Conservation (phyloP, 176 grass and related monocot genomes). For the Luzula sylvatica region DNA sequence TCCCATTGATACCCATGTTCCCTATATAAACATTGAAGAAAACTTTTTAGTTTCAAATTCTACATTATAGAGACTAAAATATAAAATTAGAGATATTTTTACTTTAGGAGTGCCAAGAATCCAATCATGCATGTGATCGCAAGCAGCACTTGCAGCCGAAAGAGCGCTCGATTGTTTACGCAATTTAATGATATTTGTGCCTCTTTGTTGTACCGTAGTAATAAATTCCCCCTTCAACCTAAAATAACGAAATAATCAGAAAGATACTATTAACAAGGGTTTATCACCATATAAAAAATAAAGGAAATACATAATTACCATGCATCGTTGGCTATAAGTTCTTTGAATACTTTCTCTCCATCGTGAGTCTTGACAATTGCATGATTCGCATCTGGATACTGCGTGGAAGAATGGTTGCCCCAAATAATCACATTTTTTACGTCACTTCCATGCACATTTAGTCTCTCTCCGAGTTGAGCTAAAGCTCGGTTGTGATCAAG, state of each 20-base stretch:
- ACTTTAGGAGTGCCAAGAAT: constrained; percentile 68
- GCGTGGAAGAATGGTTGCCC: constrained; percentile 84
- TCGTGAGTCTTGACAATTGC: constrained; percentile 29
- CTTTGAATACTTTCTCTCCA: constrained; percentile 34
- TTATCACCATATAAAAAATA: neutral
- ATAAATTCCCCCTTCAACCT: constrained; percentile 68
- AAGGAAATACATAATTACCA: constrained; percentile 29
- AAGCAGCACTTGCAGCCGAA: constrained; percentile 59
- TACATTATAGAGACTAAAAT: neutral
- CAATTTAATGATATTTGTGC: constrained; percentile 47
- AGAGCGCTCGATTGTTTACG: constrained; percentile 59
- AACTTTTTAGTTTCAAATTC: neutral
- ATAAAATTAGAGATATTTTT: neutral
- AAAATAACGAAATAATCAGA: neutral
- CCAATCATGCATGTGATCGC: constrained; percentile 68
- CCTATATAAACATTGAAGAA: constrained; percentile 20
- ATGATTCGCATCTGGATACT: constrained; percentile 69
- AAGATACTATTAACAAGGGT: constrained; percentile 14
- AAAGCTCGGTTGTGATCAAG: constrained; percentile 81
- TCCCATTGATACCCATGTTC: constrained; percentile 76
- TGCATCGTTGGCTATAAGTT: constrained; percentile 41
- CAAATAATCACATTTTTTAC: constrained; percentile 70
- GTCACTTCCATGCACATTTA: constrained; percentile 37
- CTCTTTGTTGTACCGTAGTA: constrained; percentile 42
- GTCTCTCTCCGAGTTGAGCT: constrained; percentile 44